Conservation (phyloP, 768 basidiomycete genomes). For the Arthromyces matolae region DNA sequence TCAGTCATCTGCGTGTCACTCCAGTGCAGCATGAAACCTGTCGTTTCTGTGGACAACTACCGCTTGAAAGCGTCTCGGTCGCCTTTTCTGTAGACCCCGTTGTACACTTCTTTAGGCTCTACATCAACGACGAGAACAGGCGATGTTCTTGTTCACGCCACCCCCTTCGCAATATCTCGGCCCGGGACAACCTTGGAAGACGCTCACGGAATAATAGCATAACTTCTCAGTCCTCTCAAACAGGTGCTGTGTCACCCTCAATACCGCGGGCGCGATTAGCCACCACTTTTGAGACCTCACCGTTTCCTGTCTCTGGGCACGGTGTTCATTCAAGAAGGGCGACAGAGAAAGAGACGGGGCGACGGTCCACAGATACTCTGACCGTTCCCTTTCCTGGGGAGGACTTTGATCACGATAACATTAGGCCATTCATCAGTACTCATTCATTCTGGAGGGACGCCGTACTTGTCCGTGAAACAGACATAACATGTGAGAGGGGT, state of each 20-base stretch:
- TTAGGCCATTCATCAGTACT: constrained; percentile 33
- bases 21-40: constrained; percentile 56
- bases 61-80: constrained; percentile 61
- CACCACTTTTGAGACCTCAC: constrained; percentile 43
- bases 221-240: constrained; percentile 35
- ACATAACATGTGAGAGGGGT: constrained; percentile 69
- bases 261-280: constrained; percentile 48
- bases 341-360: constrained; percentile 61
- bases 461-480: constrained; percentile 48
- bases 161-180: constrained; percentile 40
- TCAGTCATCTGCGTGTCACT: constrained; percentile 60
- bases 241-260: constrained; percentile 43
- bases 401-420: constrained; percentile 35
- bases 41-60: constrained; percentile 64
- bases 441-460: constrained; percentile 57
- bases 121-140: constrained; percentile 51
- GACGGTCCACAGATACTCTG: constrained; percentile 46
- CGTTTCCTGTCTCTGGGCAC: constrained; percentile 79
- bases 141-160: constrained; percentile 65
- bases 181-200: constrained; percentile 45
- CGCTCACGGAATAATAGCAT: constrained; percentile 65
- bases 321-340: constrained; percentile 71
- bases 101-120: constrained; percentile 64
- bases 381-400: constrained; percentile 44
- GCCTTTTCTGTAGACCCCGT: constrained; percentile 63